Base-by-base conservation (phyloP, 495 filamentous ascomycete genomes). In the Xylaria acuta region DNA sequence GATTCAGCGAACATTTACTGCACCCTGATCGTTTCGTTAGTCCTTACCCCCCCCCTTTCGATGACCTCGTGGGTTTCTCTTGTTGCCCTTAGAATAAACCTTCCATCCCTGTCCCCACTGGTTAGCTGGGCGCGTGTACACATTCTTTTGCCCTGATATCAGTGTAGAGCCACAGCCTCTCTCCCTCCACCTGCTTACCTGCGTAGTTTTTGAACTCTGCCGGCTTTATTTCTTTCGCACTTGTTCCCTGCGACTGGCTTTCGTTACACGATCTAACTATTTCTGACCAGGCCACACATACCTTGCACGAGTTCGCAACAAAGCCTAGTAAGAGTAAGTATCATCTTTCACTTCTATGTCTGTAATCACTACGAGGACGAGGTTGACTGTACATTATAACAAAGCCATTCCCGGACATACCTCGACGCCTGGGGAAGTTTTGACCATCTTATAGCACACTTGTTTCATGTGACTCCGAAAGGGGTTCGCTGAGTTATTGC, bases 251-350 rank as follows among this genome's bases (percentile, higher is more conserved):
- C 32, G 4, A 30, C 6, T 6, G 1, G 14, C 40, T 43, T 54
- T 1, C 38, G 8, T 45, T 22, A 36, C 14, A 27, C 9, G 34
- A 56, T 6, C 27, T 58, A 9, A 58, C 38, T 9, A 60, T 36
- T 32, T 47, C 14, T 45, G 9, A 59, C n/a, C 20, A 62, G 67
- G 14, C 5, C 41, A 22, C n/a, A 51, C 41, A 25, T 14, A 60
- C 6, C 8, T 69, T 45, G n/a, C 22, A 27, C 25, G 9, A 40
- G 6, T 25, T 51, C 25, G 58, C 12, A 41, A 69, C 67, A 60
- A 62, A 62, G 9, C 30, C 18, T 12, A 16, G 32, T 62, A 60
- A 58, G 60, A 49, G 67, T 69, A 69, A 49, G 67, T 62, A 25
- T 67, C 30, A 1, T 36, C 43, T n/a, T 47, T 51, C 34, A 1